Conservation (phyloP, 2,329 filamentous ascomycete genomes). For the Ciborinia camelliae region DNA sequence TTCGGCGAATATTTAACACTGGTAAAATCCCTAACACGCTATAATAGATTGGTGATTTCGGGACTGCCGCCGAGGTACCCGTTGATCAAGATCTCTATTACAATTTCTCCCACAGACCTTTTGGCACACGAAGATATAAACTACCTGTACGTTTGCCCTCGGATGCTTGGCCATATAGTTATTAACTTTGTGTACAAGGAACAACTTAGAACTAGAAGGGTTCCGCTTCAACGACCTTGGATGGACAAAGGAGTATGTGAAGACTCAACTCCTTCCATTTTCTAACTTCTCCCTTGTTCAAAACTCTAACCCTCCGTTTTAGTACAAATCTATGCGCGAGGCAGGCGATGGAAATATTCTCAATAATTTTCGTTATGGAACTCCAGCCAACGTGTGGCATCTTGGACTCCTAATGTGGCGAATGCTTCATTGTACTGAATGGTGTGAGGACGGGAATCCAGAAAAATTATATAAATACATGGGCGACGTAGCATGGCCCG, state of each 20-base stretch:
- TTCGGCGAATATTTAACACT: neutral
- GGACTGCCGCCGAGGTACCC: neutral
- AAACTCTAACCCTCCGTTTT: neutral
- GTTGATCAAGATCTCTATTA: neutral
- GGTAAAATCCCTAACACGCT: neutral
- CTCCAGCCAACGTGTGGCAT: conserved; percentile 9
- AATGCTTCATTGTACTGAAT: neutral
- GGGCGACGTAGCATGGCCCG: neutral
- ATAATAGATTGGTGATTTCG: conserved; percentile 9
- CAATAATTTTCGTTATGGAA: conserved; percentile 4
- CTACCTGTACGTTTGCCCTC: neutral
- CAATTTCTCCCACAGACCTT: neutral
- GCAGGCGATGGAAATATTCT: conserved; percentile 9
- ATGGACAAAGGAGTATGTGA: conserved; percentile 2
- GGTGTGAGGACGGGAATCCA: neutral
- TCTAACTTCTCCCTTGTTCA: neutral
- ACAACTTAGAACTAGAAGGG: neutral
- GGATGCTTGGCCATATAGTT: neutral
- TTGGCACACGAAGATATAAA: neutral
- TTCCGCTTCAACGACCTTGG: neutral
- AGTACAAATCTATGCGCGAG: neutral
- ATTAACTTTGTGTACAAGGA: neutral
- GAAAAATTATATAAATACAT: accelerated
- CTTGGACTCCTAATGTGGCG: conserved; percentile 1
- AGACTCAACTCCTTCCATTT: neutral